Conservation (phyloP, 805 yeast species). For the Saccharomycodes ludwigii region DNA sequence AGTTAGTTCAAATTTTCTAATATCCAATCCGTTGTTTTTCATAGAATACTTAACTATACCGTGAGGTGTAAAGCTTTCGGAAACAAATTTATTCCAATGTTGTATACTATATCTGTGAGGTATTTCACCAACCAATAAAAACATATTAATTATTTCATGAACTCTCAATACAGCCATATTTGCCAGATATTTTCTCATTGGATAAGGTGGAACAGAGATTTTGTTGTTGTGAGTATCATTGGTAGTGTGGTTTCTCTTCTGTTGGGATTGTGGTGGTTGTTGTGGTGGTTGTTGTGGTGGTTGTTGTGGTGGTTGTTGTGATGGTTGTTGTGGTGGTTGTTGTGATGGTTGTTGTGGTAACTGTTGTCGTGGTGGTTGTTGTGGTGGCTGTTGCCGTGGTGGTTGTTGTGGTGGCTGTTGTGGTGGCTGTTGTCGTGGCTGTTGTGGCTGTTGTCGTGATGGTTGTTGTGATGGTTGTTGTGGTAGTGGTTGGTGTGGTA, state of each 20-base stretch:
- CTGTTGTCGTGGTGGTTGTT: slow-evolving; percentile 14
- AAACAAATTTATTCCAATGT: slow-evolving; percentile 38
- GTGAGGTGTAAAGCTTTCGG: slow-evolving; percentile 40
- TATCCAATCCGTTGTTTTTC: slow-evolving; percentile 29
- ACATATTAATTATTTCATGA: slow-evolving; percentile 36
- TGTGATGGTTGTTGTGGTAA: slow-evolving; percentile 15
- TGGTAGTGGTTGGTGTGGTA: slow-evolving; percentile 11
- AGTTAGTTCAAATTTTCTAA: slow-evolving; percentile 51
- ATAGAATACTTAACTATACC: slow-evolving; percentile 37
- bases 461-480: slow-evolving; percentile 6
- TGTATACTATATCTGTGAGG: slow-evolving; percentile 20
- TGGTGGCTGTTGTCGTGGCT: slow-evolving; percentile 13
- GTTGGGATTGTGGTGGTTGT: slow-evolving; percentile 10
- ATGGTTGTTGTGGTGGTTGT: slow-evolving; percentile 13
- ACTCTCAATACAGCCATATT: slow-evolving; percentile 39
- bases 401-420: slow-evolving; percentile 18
- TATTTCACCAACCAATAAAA: slow-evolving; percentile 29
- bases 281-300: slow-evolving; percentile 14
- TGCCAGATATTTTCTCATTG: slow-evolving; percentile 28
- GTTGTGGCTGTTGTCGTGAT: slow-evolving; percentile 8
- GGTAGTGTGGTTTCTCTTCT: slow-evolving; percentile 7
- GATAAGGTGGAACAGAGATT: slow-evolving; percentile 14
- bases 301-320: slow-evolving; percentile 20
- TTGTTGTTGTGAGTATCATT: slow-evolving; percentile 18
- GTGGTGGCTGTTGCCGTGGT: slow-evolving; percentile 7